A percentile compares a stretch with the other conserved stretches of the same genome.
phyloP scores from a whole-genome alignment of 306 rosid species.

The Castanopsis chinensis region DNA sequence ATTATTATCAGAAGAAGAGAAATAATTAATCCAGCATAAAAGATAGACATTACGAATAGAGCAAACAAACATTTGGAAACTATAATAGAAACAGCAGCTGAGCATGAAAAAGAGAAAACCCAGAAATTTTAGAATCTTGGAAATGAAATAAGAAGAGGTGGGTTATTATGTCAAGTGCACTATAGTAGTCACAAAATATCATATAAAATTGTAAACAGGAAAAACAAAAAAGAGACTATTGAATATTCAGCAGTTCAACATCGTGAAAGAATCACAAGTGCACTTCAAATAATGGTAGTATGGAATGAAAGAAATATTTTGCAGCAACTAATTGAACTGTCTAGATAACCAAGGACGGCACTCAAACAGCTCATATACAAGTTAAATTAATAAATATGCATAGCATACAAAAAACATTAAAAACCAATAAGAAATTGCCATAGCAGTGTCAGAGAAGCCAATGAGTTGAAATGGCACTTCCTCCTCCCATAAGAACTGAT shows the following conservation, averaged over 20 bases:
- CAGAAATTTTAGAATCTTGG: neutral
- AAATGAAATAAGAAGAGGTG: slow-evolving; percentile 1
- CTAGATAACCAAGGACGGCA: neutral
- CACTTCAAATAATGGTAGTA: neutral
- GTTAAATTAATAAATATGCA: neutral
- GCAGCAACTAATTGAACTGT: neutral
- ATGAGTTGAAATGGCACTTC: neutral
- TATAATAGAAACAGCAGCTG: neutral
- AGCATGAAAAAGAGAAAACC: neutral
- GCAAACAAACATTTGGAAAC: neutral
- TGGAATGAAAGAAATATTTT: neutral
- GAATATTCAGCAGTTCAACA: neutral
- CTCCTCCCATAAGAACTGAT: too few species aligned
- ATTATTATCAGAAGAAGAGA: neutral
- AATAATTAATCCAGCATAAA: neutral
- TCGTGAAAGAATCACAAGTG: neutral
- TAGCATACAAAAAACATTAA: neutral
- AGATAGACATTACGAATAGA: neutral
- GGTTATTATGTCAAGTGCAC: neutral
- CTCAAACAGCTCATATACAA: neutral
- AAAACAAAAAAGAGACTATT: neutral
- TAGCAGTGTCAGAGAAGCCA: neutral
- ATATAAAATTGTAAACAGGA: neutral
- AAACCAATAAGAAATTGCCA: neutral
- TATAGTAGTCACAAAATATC: neutral